Evolutionary conservation across 148 eudicot genomes (phyloP), one percentile per base, ranked within the genome.

Genomic region (Fallopia convolvulus): DNA sequence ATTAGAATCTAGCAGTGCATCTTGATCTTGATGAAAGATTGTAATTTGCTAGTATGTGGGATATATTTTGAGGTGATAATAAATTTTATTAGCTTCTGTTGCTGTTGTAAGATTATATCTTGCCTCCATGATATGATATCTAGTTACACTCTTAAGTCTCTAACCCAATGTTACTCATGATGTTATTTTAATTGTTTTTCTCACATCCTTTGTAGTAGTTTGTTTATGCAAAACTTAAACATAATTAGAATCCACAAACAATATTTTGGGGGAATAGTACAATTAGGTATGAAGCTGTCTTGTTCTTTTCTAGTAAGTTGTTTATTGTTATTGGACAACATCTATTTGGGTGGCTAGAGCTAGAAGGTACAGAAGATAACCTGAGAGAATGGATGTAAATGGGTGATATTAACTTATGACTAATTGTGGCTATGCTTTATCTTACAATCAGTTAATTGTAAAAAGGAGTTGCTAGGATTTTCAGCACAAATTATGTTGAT

Each of bases 341-440:
- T 2, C 21, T 68, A 15, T 68, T 6, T 15, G 30, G 70, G 15
- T 63, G 65, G 65, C 30, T 58, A 9, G 70, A 61, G 33, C 70
- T 61, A 61, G 70, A 61, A 61, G 70, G 15, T 61, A 61, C 70
- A 61, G 39, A 61, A 61, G 39, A 61, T 61, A 61, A 61, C 14
- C 39, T 61, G 6, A 23, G 61, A 23, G 68, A 61, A 61, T 12
- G 12, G 68, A 30, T 5, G 66, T 21, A 33, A 11, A 26, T 8
- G 20, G 66, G 10, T 60, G 36, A 1, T 12, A 26, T 30, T 61
- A 12, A 0, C 5, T 58, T 20, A 20, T 21, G 30, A 58, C 8
- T 21, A n/a, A 5, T 7, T n/a, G 65, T 58, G 8, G 8, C 65
- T 23, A 2, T 21, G 65, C 11, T 58, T 58, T 7, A 58, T 6